Evolutionary conservation across 495 filamentous ascomycete species (phyloP).

Genomic region (Hyaloscypha variabilis): DNA sequence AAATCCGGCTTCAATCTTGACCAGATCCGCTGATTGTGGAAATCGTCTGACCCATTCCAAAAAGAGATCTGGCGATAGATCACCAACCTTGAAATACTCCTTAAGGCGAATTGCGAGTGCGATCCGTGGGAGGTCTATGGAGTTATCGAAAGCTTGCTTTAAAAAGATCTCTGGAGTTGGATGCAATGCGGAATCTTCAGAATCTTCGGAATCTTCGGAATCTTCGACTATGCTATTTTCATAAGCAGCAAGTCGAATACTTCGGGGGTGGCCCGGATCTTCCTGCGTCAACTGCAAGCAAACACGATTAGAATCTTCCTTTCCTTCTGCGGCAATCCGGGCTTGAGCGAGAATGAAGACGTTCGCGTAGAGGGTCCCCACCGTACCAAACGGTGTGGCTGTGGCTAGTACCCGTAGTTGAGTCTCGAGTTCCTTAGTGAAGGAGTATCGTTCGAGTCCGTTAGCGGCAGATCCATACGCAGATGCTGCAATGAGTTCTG

Average conservation of each 20-base stretch:
- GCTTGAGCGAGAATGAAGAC: conserved; percentile 13
- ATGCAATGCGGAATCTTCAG: background rate
- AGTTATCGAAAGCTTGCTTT: background rate
- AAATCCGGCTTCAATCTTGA: conserved; percentile 25
- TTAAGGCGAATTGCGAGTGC: conserved; percentile 22
- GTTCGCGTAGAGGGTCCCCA: conserved; percentile 25
- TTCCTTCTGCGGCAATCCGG: conserved; percentile 7
- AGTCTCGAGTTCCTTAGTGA: conserved; percentile 10
- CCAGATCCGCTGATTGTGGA: conserved; percentile 5
- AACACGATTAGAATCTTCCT: conserved; percentile 3
- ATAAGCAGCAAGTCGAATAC: conserved; percentile 19
- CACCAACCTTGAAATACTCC: conserved; percentile 6
- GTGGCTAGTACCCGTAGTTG: conserved; percentile 21
- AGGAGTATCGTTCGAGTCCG: background rate
- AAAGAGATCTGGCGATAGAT: conserved; percentile 17
- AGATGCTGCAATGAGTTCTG: conserved; percentile 35
- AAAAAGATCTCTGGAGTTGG: background rate
- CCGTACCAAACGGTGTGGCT: conserved; percentile 16
- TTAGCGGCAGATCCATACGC: conserved; percentile 1
- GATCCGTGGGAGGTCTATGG: conserved; percentile 2
- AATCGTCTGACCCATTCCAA: conserved; percentile 12
- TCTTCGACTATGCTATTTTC: no score
- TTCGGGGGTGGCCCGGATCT: conserved; percentile 2
- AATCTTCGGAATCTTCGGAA: no score
- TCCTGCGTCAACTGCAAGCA: conserved; percentile 18